Conservation (phyloP, 73 alveolate species). For the Paramecium pentaurelia region DNA sequence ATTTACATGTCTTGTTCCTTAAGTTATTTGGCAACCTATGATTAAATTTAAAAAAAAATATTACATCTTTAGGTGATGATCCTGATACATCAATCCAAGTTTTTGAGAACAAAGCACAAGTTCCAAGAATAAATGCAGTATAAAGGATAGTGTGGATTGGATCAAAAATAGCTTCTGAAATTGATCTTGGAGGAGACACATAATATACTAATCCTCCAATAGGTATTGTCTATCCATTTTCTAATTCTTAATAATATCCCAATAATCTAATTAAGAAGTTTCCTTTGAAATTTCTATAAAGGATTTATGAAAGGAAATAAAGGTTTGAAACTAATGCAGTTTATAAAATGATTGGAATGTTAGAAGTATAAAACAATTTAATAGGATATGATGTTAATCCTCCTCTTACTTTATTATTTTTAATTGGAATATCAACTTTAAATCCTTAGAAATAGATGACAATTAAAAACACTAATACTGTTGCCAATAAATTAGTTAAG, state of each 20-base stretch:
- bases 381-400: constrained; percentile 97
- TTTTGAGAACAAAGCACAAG: constrained; percentile 99
- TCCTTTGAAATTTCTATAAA: constrained; percentile 96
- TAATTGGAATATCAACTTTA: constrained; percentile 88
- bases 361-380: constrained; percentile 99
- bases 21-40: constrained; percentile 91
- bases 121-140: constrained; percentile 91
- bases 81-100: constrained; percentile 99
- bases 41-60: not conserved
- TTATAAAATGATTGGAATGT: constrained; percentile 99
- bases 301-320: constrained; percentile 98
- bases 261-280: constrained; percentile 92
- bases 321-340: constrained; percentile 99
- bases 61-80: constrained; percentile 94
- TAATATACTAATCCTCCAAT: constrained; percentile 99
- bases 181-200: constrained; percentile 96
- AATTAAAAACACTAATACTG: constrained; percentile 94
- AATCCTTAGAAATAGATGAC: constrained; percentile 99
- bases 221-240: constrained; percentile 97
- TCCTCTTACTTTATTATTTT: constrained; percentile 92
- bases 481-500: constrained; percentile 95
- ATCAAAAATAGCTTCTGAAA: constrained; percentile 76
- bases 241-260: constrained; percentile 97
- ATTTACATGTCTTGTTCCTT: constrained; percentile 97
- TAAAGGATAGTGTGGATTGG: constrained; percentile 98